These are phyloP conservation scores for Phylloporus arenicola DNA, from an alignment of 768 basidiomycete genomes.

Conservation along the genomic window DNA sequence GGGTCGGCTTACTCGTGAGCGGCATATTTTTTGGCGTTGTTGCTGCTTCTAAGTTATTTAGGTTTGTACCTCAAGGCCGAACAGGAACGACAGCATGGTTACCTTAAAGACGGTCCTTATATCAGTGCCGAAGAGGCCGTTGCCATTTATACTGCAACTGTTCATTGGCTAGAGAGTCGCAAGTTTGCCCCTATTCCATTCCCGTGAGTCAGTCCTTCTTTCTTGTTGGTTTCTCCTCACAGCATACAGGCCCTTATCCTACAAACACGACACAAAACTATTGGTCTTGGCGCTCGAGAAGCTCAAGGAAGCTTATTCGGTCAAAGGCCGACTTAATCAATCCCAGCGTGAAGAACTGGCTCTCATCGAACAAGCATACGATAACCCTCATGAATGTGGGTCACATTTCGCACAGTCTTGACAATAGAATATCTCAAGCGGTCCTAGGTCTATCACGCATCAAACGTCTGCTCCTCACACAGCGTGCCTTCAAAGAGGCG, in stretches of 20 bases:
- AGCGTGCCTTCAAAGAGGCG: conserved; percentile 97
- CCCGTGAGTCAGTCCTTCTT: conserved; percentile 51
- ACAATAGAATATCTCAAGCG: conserved; percentile 2
- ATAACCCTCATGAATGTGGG: conserved; percentile 97
- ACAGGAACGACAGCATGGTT: conserved; percentile 97
- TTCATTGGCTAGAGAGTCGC: conserved; percentile 97
- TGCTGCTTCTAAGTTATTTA: conserved; percentile 20
- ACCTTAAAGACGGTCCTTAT: conserved; percentile 98
- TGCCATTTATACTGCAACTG: conserved; percentile 96
- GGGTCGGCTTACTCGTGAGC: conserved; percentile 88
- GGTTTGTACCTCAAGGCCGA: conserved; percentile 96
- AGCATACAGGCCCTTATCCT: conserved; percentile 72
- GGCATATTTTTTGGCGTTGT: background rate
- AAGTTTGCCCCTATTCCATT: conserved; percentile 99
- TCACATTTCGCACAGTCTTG: background rate
- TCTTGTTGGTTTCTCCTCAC: conserved; percentile 2
- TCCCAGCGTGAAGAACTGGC: conserved; percentile 98
- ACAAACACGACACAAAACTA: conserved; percentile 98
- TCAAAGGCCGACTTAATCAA: conserved; percentile 96
- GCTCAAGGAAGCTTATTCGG: conserved; percentile 97
- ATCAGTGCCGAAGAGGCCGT: conserved; percentile 99
- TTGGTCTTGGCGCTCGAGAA: conserved; percentile 96
- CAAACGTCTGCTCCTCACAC: conserved; percentile 93
- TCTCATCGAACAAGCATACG: conserved; percentile 97
- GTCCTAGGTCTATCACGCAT: conserved; percentile 80